Evolutionary conservation across 179 eudicot species (phyloP), one percentile per base, ranked within the genome.

Genomic region (Patellifolia procumbens): DNA sequence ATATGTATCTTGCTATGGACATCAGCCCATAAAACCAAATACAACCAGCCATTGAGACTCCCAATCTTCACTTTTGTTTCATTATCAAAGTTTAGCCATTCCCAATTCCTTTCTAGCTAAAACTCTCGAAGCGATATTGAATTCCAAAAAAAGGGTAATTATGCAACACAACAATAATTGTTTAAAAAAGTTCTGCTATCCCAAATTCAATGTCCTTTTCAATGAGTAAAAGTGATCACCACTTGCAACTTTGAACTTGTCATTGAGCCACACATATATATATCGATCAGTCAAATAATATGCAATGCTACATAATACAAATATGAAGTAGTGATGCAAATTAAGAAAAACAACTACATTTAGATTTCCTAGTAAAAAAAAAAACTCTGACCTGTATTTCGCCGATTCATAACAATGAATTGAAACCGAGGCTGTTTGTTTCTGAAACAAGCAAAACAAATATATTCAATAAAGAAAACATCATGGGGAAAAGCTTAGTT

Each of bases 381-480:
- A 34, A 37, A 45, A 45, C 19, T 56, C 85, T 59, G 56, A 92
- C 98, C 97, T 58, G 96, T 92, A 81, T 84, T 94, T 28, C 96
- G 87, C 8, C 98, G 86, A 77, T 94, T 94, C 98, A 94, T 94
- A 3, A 94, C 98, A 71, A 94, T 90, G 76, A 94, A 94, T 83
- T 94, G 98, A 86, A 94, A 94, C 58, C 98, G 88, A 42, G 98
- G 97, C 63, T 92, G 98, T 46, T 90, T 80, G 63, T 87, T 94
- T 94, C 98, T 94, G 86, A 71, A 19, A 52, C 59, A 45, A 49
- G 0, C 35, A 58, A 19, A 26, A 55, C 0, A 55, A 26, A 26
- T 7, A 43, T 9, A 51, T 13, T 16, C 24, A 72, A 24, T 62
- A 17, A 31, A 37, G 56, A 59, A 37, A n/a, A 51, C n/a, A n/a